Conservation (phyloP, 495 filamentous ascomycete genomes). For the Annulohypoxylon stygium region DNA sequence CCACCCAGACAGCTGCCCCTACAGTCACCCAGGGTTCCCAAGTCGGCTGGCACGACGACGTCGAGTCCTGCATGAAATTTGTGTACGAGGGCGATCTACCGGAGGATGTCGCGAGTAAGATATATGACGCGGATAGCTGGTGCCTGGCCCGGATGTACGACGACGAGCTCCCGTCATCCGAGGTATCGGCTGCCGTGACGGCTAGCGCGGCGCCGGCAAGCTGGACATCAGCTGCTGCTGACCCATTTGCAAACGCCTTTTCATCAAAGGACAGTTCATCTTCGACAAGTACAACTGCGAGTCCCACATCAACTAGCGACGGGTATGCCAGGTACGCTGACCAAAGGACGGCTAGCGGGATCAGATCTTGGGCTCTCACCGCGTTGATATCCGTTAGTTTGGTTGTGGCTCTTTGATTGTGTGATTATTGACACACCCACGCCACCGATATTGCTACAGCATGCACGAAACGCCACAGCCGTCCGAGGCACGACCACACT, state of each 20-base stretch:
- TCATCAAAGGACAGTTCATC: conserved; percentile 19
- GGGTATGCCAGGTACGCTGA: conserved; percentile 4
- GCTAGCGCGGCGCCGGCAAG: conserved; percentile 39
- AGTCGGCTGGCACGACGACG: conserved; percentile 8
- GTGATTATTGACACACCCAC: background rate
- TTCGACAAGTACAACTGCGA: conserved; percentile 17
- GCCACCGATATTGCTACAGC: background rate
- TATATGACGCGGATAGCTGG: conserved; percentile 31
- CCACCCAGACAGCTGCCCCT: conserved; percentile 22
- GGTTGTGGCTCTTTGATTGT: conserved; percentile 21
- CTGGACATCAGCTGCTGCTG: conserved; percentile 38
- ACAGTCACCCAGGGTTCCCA: conserved; percentile 22
- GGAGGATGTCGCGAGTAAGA: conserved; percentile 26
- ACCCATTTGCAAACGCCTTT: conserved; percentile 8
- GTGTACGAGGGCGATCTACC: conserved; percentile 45
- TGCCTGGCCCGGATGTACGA: conserved; percentile 38
- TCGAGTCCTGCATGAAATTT: conserved; percentile 41
- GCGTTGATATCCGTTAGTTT: conserved; percentile 25
- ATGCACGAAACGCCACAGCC: background rate
- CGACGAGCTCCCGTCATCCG: conserved; percentile 23
- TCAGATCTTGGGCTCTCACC: conserved; percentile 29
- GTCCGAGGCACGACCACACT: background rate
- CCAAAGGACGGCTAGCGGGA: background rate
- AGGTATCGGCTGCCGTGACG: conserved; percentile 30
- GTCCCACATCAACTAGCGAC: conserved; percentile 26